Percentiles rank a stretch among this genome's conserved stretches.
Conservation (phyloP, 2,329 filamentous ascomycete species). For the Trichoderma atrobrunneum region DNA sequence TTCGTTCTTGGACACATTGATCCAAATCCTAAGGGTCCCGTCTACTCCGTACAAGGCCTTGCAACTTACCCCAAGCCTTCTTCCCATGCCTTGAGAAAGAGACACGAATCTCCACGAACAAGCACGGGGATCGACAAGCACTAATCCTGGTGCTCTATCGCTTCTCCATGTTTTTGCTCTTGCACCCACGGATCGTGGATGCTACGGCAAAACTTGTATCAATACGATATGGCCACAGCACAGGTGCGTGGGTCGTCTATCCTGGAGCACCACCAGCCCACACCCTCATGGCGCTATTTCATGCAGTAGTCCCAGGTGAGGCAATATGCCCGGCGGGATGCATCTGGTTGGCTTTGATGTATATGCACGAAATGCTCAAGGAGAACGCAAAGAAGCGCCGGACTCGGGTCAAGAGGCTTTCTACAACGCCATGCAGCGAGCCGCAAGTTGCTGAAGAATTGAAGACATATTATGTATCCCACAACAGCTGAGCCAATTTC, state of each 20-base stretch:
- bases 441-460: neutral
- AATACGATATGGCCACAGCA: neutral
- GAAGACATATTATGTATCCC: neutral
- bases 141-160: slow-evolving; percentile 13
- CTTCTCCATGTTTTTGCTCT: slow-evolving; percentile 20
- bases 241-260: slow-evolving; percentile 7
- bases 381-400: slow-evolving; percentile 1
- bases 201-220: slow-evolving; percentile 1
- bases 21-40: neutral
- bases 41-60: neutral
- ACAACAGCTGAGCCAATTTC: neutral
- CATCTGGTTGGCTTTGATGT: neutral
- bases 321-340: slow-evolving; percentile 17
- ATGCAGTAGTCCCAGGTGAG: slow-evolving; percentile 22
- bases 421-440: slow-evolving; percentile 2
- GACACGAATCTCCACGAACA: slow-evolving; percentile 14
- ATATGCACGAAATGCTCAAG: slow-evolving; percentile 17
- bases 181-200: slow-evolving; percentile 15
- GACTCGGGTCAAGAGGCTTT: neutral
- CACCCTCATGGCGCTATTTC: slow-evolving; percentile 21
- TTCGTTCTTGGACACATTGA: neutral
- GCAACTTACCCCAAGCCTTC: neutral
- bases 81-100: neutral
- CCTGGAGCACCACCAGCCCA: slow-evolving; percentile 8
- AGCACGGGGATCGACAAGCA: slow-evolving; percentile 19